phyloP scores from a whole-genome alignment of 768 basidiomycete species.

The Crepidotus variabilis region DNA sequence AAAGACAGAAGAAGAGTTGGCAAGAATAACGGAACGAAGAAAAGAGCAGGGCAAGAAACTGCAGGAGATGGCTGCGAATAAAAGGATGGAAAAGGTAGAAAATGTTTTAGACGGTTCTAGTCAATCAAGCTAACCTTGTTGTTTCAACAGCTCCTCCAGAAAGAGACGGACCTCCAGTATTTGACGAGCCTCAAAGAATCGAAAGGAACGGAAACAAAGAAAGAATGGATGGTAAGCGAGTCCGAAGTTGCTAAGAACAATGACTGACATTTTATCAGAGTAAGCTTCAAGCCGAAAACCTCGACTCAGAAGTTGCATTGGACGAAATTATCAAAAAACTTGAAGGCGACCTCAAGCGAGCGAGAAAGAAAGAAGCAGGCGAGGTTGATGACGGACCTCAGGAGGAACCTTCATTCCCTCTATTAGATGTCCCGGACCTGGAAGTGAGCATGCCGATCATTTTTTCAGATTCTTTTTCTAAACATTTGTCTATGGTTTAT shows the following conservation, averaged over 20 bases:
- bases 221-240: conserved; percentile 68
- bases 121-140: neutral
- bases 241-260: neutral
- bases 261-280: conserved; percentile 30
- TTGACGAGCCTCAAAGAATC: conserved; percentile 62
- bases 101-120: neutral
- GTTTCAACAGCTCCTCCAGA: conserved; percentile 54
- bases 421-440: conserved; percentile 88
- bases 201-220: conserved; percentile 54
- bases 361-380: conserved; percentile 75
- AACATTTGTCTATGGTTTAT: neutral
- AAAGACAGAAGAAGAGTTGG: conserved; percentile 89
- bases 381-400: conserved; percentile 60
- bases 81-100: conserved; percentile 76
- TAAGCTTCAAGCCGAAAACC: conserved; percentile 63
- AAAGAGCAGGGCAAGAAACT: conserved; percentile 85
- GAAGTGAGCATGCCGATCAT: conserved; percentile 50
- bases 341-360: conserved; percentile 70
- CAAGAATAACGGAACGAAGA: conserved; percentile 70
- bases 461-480: neutral
- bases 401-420: conserved; percentile 86
- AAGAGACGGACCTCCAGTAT: conserved; percentile 71
- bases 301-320: conserved; percentile 73
- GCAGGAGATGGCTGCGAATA: conserved; percentile 88
- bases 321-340: conserved; percentile 86